Base-by-base conservation (phyloP, 2,329 filamentous ascomycete genomes). In the Dactylellina parvicollis region DNA sequence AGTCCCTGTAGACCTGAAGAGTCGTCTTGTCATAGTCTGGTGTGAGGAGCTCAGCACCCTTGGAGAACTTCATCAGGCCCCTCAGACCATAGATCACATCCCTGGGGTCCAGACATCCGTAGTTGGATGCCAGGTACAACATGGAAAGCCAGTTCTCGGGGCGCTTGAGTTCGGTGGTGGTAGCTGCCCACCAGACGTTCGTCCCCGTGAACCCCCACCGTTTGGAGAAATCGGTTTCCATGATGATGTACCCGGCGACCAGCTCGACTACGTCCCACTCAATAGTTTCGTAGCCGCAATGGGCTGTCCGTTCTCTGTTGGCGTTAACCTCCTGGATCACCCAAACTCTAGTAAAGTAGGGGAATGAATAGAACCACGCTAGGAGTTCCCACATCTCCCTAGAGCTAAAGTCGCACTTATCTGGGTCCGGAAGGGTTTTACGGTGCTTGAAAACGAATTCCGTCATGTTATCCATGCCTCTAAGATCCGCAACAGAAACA, bases 121-220 rank as follows among this genome's bases (percentile, higher is more conserved):
- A 76, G 42, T 75, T 77, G 14, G 76, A 78, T 2, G 76, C 77
- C 44, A 78, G 71, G 59, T 79, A 78, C 8, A 78, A 64, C 75
- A 78, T 77, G 9, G 54, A 74, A 18, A 78, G 76, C 77, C 77
- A 79, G 42, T 78, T 78, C 30, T 75, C 75, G 7, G 78, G 73
- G 18, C 77, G 72, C 28, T 75, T 74, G 10, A 77, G 61, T 56
- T 77, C 75, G 40, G 76, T 76, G n/a, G 77, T 74, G n/a, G 76
- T 73, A 38, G 74, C 77, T 2, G 77, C 75, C 47, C 74, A 77
- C 76, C 77, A 78, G 55, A 77, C 77, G 44, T 77, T 75, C n/a
- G 77, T 71, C 26, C 76, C 72, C 14, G 75, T 64, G 54, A 77
- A 78, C 22, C 75, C 77, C 70, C 66, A 76, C 22, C 56, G 49